A percentile compares a stretch with the other conserved stretches of the same genome.
Evolutionary conservation across 2,329 filamentous ascomycete genomes (phyloP).

Genomic region (Verruconis gallopava): DNA sequence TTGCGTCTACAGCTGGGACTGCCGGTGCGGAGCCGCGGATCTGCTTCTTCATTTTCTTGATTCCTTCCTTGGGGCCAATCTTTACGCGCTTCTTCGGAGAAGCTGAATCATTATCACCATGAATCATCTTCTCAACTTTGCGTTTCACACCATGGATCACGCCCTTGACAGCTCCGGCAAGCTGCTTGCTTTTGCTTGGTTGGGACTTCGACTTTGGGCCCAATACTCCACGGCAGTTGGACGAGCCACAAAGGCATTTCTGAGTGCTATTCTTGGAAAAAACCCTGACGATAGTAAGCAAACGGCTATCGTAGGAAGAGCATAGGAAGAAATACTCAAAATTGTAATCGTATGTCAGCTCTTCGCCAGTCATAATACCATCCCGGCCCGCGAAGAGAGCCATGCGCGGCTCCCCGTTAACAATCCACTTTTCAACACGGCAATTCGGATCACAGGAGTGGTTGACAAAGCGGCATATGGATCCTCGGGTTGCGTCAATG

Average conservation of each 20-base stretch:
- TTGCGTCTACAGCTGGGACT: background rate
- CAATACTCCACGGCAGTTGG: constrained; percentile 48
- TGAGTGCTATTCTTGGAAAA: constrained; percentile 51
- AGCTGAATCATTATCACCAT: background rate
- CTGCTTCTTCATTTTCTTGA: background rate
- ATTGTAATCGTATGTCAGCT: constrained; percentile 87
- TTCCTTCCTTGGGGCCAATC: background rate
- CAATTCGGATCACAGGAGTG: constrained; percentile 96
- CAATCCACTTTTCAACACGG: constrained; percentile 96
- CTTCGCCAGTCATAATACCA: constrained; percentile 87
- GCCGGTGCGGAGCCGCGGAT: background rate
- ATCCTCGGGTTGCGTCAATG: constrained; percentile 86
- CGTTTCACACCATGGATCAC: constrained; percentile 8
- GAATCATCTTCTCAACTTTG: constrained; percentile 9
- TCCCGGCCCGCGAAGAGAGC: constrained; percentile 84
- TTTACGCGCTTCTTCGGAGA: constrained; percentile 1
- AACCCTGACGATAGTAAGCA: constrained; percentile 24
- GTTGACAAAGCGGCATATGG: constrained; percentile 94
- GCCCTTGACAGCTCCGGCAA: constrained; percentile 3
- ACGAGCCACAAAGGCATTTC: constrained; percentile 48
- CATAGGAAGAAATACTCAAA: constrained; percentile 41
- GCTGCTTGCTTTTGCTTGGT: background rate
- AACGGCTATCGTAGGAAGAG: constrained; percentile 15
- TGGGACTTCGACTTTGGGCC: constrained; percentile 33
- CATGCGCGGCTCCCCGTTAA: constrained; percentile 87